Base-by-base conservation (phyloP, 1,284 basidiomycete genomes). In the Heterobasidion occidentale region DNA sequence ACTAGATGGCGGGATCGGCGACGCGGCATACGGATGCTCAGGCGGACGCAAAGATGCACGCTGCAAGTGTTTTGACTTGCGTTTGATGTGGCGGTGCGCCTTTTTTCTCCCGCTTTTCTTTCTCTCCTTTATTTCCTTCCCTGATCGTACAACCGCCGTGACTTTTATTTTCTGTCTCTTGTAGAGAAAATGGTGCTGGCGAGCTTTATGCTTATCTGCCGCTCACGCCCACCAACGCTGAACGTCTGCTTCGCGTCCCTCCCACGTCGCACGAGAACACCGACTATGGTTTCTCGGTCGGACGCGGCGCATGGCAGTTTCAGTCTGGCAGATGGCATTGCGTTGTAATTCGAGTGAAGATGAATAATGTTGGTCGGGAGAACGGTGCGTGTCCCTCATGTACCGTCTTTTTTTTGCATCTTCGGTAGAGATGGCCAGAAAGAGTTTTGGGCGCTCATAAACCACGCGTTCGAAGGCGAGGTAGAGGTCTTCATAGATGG, bases 21-120 rank as follows among this genome's bases (percentile, higher is more conserved):
- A 80, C n/a, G 63, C 74, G 12, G 75, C 83, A 1, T 85, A 84
- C 61, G 68, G 73, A 1, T 87, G 84, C 61, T 76, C 80, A 0
- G 84, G 84, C 1, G 84, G 83, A 9, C 67, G 83, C 9, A 71
- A 82, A 62, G 68, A 77, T 0, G 66, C 79, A 36, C 72, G 83
- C 5, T 82, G 79, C 64, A 75, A 73, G 55, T 86, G 83, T 63
- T 86, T 86, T 62, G 71, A 83, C 61, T 60, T 85, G 7, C 71
- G 83, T 1, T 71, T 80, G 4, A 86, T 86, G 84, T 86, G 84
- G 83, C 76, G 84, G 80, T 82, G 57, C 14, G 71, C 63, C 5
- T 12, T 42, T 48, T 36, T 36, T 36, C 3, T 6, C 49, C 2
- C 3, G 6, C 27, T n/a, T 7, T 51, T 14, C 49, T 12, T 6